These are phyloP conservation scores for Yarrowia galli DNA, from an alignment of 1,139 yeast genomes.

Conservation along the genomic window DNA sequence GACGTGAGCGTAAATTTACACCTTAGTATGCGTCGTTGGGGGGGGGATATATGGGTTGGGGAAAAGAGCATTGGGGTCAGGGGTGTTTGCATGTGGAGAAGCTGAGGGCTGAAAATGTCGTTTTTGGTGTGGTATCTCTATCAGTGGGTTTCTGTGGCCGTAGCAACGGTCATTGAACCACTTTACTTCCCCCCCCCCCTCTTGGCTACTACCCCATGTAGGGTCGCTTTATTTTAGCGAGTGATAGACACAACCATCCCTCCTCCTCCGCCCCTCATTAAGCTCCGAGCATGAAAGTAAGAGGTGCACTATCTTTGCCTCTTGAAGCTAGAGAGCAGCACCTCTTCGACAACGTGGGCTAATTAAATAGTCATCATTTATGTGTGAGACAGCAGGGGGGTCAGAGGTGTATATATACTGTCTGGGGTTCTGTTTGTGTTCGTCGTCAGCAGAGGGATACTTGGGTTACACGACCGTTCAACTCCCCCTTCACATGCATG, in stretches of 20 bases:
- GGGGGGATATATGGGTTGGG: neutral
- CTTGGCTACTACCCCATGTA: neutral
- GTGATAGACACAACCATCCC: constrained; percentile 8
- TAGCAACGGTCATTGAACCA: too few species aligned
- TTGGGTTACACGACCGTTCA: too few species aligned
- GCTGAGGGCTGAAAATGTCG: neutral
- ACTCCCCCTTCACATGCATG: constrained; percentile 15
- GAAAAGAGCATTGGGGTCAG: constrained; percentile 22
- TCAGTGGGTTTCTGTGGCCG: too few species aligned
- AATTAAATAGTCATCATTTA: constrained; percentile 3
- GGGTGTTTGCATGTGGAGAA: neutral
- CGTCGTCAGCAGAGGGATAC: too few species aligned
- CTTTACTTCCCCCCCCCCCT: neutral
- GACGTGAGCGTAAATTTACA: constrained; percentile 27
- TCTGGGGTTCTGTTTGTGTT: neutral
- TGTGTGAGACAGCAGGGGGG: neutral
- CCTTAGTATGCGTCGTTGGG: constrained; percentile 36
- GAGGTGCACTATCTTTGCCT: constrained; percentile 1
- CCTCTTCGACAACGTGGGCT: constrained; percentile 8
- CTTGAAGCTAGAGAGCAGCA: constrained; percentile 4
- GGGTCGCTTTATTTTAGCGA: constrained; percentile 13
- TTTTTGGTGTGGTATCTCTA: too few species aligned
- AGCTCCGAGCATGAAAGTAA: constrained; percentile 34
- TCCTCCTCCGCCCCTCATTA: constrained; percentile 4
- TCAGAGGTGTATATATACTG: neutral